Conservation (phyloP, 495 filamentous ascomycete genomes). For the Trichoderma reesei region DNA sequence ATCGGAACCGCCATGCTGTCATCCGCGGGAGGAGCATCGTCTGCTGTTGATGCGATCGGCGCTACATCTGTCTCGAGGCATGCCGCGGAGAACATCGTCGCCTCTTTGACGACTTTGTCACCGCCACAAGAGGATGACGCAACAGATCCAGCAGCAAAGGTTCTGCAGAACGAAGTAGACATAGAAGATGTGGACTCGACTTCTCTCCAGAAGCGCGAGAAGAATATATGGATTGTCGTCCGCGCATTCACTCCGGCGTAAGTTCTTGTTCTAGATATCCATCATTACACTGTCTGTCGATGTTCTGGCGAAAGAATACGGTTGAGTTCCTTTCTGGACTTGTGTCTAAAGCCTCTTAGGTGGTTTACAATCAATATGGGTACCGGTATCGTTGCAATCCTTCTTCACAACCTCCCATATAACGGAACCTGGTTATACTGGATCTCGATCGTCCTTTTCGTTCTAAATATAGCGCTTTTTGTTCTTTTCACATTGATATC, state of each 20-base stretch:
- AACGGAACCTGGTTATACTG: conserved; percentile 46
- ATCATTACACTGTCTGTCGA: neutral
- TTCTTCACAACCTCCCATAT: conserved; percentile 48
- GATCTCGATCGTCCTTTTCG: conserved; percentile 51
- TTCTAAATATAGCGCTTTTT: conserved; percentile 5
- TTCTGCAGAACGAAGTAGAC: neutral
- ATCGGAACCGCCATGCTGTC: neutral
- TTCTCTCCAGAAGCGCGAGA: neutral
- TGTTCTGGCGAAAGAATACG: no score
- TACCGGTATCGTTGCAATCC: conserved; percentile 52
- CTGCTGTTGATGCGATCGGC: neutral
- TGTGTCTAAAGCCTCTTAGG: conserved; percentile 13
- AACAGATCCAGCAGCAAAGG: neutral
- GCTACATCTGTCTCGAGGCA: neutral
- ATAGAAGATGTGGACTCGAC: neutral
- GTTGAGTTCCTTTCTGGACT: no score
- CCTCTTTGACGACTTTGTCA: neutral
- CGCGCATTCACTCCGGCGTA: conserved; percentile 40
- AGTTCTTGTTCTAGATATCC: conserved; percentile 7
- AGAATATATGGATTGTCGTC: conserved; percentile 23
- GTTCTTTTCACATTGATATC: conserved; percentile 25
- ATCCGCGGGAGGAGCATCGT: neutral
- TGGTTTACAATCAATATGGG: conserved; percentile 53
- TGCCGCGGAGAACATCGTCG: neutral
- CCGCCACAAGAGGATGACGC: neutral